These are phyloP conservation scores for Gamsiella multidivaricata DNA, from an alignment of 192 early-diverging fungal genomes.

Conservation along the genomic window DNA sequence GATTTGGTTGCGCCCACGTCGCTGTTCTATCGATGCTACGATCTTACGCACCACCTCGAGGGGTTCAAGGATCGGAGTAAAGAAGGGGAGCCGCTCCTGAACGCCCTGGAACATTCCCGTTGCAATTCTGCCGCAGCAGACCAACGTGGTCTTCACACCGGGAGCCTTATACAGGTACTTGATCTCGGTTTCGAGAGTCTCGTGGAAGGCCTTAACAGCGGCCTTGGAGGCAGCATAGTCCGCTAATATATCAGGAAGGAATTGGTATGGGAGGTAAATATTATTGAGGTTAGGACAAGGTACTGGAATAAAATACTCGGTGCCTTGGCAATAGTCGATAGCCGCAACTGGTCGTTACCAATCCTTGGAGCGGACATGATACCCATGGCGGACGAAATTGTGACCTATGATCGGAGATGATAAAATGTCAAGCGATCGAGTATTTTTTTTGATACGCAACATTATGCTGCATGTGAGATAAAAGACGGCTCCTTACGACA, in stretches of 20 bases:
- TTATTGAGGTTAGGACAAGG: background rate
- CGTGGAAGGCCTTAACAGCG: conserved; percentile 76
- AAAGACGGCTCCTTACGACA: conserved; percentile 68
- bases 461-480: conserved; percentile 7
- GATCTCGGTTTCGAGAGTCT: conserved; percentile 81
- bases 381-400: conserved; percentile 56
- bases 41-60: conserved; percentile 69
- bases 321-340: too few relatives aligned
- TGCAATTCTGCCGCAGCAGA: conserved; percentile 76
- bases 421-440: background rate
- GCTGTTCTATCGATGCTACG: conserved; percentile 64
- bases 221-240: conserved; percentile 87
- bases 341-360: too few relatives aligned
- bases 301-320: background rate
- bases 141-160: conserved; percentile 74
- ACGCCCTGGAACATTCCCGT: conserved; percentile 82
- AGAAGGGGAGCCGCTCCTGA: conserved; percentile 62
- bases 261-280: background rate
- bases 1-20: conserved; percentile 60
- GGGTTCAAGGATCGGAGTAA: conserved; percentile 72
- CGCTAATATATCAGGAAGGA: conserved; percentile 38
- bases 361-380: conserved; percentile 38
- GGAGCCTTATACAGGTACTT: conserved; percentile 65
- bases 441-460: background rate
- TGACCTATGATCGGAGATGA: conserved; percentile 39